Base-by-base conservation (phyloP, 495 filamentous ascomycete species). In the Penicillium steckii region DNA sequence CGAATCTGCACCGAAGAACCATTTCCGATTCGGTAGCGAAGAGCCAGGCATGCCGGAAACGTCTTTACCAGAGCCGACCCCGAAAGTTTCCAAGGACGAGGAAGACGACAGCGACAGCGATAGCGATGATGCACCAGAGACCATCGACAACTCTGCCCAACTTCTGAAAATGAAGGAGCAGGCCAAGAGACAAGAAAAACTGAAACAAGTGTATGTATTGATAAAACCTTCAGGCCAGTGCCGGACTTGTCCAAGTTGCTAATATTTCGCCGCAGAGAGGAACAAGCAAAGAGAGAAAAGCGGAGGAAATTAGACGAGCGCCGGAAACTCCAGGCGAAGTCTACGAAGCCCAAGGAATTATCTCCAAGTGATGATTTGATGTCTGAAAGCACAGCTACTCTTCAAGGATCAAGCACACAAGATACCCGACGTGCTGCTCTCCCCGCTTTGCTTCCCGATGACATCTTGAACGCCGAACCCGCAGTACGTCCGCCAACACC, bases 121-220 rank as follows among this genome's bases (percentile, higher is more conserved):
- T 50, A 72, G 76, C 53, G 74, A 77, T 41, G 78, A 82, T 56
- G 80, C 78, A 15, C 79, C 79, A 4, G 80, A 83, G 60, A 59
- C 67, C 13, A 68, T 81, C 22, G 63, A 74, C 21, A 78, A 78
- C 50, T 73, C 74, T 24, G 64, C 74, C 0, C 66, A 74, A 48
- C 53, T 75, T 23, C 54, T 68, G 30, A 69, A 66, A 46, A 67
- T 75, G 8, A 75, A 68, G 49, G 61, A 60, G 23, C 69, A 74
- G 41, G 68, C 72, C n/a, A 71, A 70, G 60, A 73, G 69, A 55
- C 65, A 67, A 56, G 70, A 74, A 43, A 52, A 62, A 33, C 56
- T 53, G 15, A 66, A 57, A 33, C 62, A 71, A 69, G 59, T 66
- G 68, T 76, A 62, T 51, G 68, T 74, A 13, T 24, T 32, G 12